phyloP scores from a whole-genome alignment of 1,284 basidiomycete species.

The Cerrena zonata region DNA sequence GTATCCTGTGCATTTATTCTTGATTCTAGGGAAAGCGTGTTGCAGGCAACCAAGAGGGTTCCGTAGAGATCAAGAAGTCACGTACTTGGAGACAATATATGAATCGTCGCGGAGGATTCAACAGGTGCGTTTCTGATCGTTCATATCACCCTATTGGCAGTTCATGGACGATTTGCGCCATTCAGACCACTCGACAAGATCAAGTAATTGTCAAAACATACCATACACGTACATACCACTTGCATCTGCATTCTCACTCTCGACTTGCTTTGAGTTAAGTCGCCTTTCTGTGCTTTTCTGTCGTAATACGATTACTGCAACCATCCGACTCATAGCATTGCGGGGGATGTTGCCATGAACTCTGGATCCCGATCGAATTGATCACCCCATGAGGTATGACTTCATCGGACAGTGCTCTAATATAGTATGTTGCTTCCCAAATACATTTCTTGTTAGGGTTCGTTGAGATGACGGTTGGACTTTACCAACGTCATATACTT shows the following conservation, averaged over 20 bases:
- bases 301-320: too few relatives aligned
- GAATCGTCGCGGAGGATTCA: constrained; percentile 92
- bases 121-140: constrained; percentile 49
- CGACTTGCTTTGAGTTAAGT: neutral
- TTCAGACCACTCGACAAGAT: constrained; percentile 66
- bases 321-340: too few relatives aligned
- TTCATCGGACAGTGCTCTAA: too few relatives aligned
- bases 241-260: neutral
- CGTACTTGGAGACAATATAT: constrained; percentile 96
- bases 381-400: too few relatives aligned
- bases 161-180: constrained; percentile 10
- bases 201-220: constrained; percentile 36
- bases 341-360: too few relatives aligned
- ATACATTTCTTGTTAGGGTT: too few relatives aligned
- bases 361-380: too few relatives aligned
- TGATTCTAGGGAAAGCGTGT: constrained; percentile 65
- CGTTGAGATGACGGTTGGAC: too few relatives aligned
- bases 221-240: neutral
- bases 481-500: too few relatives aligned
- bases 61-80: constrained; percentile 74
- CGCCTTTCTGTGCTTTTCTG: too few relatives aligned
- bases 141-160: constrained; percentile 1
- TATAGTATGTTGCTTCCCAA: too few relatives aligned
- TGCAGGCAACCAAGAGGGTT: constrained; percentile 77
- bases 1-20: constrained; percentile 1